Evolutionary conservation across 75 land plant genomes (phyloP), one percentile per base, ranked within the genome.

Genomic region (Azolla pinnata): DNA sequence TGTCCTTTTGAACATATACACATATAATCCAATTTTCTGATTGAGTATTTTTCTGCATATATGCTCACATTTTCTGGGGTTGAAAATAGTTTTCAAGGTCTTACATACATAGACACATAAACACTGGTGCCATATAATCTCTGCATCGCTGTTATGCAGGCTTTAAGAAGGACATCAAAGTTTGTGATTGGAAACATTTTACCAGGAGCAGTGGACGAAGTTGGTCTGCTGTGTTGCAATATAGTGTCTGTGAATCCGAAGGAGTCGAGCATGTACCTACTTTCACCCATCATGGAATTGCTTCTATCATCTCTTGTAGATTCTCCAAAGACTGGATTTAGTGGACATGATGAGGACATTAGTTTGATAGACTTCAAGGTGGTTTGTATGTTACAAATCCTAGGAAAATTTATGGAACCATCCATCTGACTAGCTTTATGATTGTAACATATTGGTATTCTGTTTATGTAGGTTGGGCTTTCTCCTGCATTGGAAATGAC

Each of bases 151-250:
- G n/a, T n/a, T 59, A 45, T 35, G 27, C 79, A 93, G 98, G 87
- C 96, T 29, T 47, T 93, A 64, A 86, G 75, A 46, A 93, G 66
- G 66, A 75, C 86, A n/a, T 70, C 81, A 26, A 75, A 81, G 69
- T 93, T 93, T 76, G 85, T 88, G 26, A 73, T 56, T 21, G 65
- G 82, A 42, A 83, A 88, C 65, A 84, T 83, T 67, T 83, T 88
- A 52, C 90, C 98, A 50, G 98, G 98, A 52, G 98, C 96, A 49
- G 81, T 81, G 62, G 80, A 77, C 40, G 98, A 93, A 66, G 79
- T 93, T 57, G 98, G 98, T 23, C 63, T 93, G 46, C 84, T 93
- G 69, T 93, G 98, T 61, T 81, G 85, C 71, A 87, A 87, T 61
- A 78, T 83, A 38, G 83, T 89, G 20, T 76, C 77, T 58, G 69